Evolutionary conservation across 129 eudicot genomes (phyloP), one percentile per base, ranked within the genome.

Genomic region (Centaurea solstitialis): DNA sequence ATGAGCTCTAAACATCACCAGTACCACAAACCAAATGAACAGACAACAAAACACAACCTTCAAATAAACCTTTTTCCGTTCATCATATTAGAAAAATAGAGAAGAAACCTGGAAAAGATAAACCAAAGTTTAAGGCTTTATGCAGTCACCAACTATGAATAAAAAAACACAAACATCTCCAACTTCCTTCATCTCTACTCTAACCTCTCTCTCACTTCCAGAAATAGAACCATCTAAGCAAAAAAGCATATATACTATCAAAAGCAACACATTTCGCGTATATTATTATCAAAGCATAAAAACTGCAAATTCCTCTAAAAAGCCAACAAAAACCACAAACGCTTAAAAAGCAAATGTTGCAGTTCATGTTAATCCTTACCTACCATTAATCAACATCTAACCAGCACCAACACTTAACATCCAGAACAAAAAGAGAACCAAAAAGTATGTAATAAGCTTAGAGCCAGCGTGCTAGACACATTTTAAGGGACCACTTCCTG

Each of bases 121-220:
- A 68, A 68, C 71, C 43, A 68, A 50, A 81, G 24, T 47, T 21
- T n/a, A n/a, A n/a, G n/a, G n/a, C n/a, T n/a, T n/a, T 47, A 61
- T 18, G 15, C 11, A 61, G 65, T 37, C 74, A 47, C 76, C 72
- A 79, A 61, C 65, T 18, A 70, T 15, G 72, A 40, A 4, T 57
- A 35, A 62, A 61, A 59, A 23, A 61, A 61, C 65, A 61, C 7
- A 40, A 57, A 80, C 84, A 66, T 66, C 57, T 45, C 75, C 79
- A 73, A 74, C 10, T 43, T 64, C 43, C 84, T 74, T 81, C 84
- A 81, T 65, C 7, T 74, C 69, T 65, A 81, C 84, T 79, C 83
- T 80, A 74, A n/a, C 22, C 37, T 65, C 40, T 43, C 37, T 65
- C 40, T 43, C 65, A 67, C 53, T 64, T 61, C 70, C 76, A 69